Evolutionary conservation across 352 stramenopile species (phyloP).

Genomic region (Phytophthora pisi): DNA sequence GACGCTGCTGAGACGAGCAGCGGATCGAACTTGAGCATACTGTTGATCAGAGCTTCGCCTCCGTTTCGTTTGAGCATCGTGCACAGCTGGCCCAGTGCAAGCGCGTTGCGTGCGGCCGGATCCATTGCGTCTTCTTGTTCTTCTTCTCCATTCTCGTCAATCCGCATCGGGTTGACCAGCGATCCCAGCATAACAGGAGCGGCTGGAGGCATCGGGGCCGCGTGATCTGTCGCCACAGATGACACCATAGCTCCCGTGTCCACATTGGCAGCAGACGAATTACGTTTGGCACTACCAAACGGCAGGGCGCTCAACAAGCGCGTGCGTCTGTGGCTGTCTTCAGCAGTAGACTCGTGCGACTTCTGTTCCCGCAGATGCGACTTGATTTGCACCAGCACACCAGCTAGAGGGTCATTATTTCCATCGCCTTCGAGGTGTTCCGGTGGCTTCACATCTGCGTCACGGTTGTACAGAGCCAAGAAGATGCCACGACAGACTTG

Average conservation of each 20-base stretch:
- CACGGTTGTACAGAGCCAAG: slow-evolving; percentile 62
- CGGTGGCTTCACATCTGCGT: slow-evolving; percentile 47
- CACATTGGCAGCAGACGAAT: slow-evolving; percentile 1
- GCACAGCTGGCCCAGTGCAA: slow-evolving; percentile 51
- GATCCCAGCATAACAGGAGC: slow-evolving; percentile 9
- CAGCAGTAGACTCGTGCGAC: background rate
- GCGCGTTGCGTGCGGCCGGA: background rate
- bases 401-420: slow-evolving; percentile 42
- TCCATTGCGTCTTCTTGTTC: slow-evolving; percentile 8
- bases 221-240: background rate
- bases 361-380: slow-evolving; percentile 45
- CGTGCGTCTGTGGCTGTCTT: slow-evolving; percentile 8
- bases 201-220: slow-evolving; percentile 16
- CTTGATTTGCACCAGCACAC: slow-evolving; percentile 58
- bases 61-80: slow-evolving; percentile 49
- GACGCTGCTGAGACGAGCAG: slow-evolving; percentile 46
- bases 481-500: slow-evolving; percentile 68
- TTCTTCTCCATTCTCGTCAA: slow-evolving; percentile 16
- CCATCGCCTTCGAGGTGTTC: slow-evolving; percentile 22
- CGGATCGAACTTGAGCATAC: slow-evolving; percentile 68
- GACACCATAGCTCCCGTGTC: slow-evolving; percentile 1
- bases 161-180: slow-evolving; percentile 1
- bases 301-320: slow-evolving; percentile 22
- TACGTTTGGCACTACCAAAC: slow-evolving; percentile 11
- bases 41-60: slow-evolving; percentile 53